Conservation (phyloP, 2,329 filamentous ascomycete genomes). For the Hypoxylon rubiginosum region DNA sequence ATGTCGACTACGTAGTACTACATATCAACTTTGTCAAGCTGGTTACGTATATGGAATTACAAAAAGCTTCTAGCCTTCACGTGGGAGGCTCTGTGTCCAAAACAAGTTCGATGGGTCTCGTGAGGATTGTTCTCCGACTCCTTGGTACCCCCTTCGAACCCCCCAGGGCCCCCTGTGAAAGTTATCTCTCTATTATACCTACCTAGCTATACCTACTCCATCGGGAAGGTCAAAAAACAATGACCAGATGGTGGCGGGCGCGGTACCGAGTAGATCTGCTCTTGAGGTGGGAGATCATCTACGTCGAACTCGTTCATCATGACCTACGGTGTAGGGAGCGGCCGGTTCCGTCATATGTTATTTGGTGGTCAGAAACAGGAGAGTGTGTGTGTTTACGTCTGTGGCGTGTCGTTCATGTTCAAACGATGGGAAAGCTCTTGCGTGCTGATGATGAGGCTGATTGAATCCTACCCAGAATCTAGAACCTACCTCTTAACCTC, state of each 20-base stretch:
- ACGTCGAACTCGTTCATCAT: constrained; percentile 1
- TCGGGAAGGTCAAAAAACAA: constrained; percentile 31
- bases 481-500: not conserved
- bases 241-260: constrained; percentile 8
- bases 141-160: constrained; percentile 6
- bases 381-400: too few species aligned
- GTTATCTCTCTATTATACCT: not conserved
- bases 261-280: constrained; percentile 6
- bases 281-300: not conserved
- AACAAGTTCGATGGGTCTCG: not conserved
- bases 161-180: not conserved
- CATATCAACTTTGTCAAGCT: not conserved
- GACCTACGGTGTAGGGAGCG: constrained; percentile 2
- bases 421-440: not conserved
- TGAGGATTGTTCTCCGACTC: constrained; percentile 10
- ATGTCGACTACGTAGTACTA: not conserved
- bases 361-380: not conserved
- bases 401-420: not conserved
- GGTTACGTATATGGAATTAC: constrained; percentile 7
- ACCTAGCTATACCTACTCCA: constrained; percentile 16
- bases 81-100: constrained; percentile 7
- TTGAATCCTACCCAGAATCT: constrained; percentile 8
- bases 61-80: constrained; percentile 10
- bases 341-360: constrained; percentile 12
- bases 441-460: constrained; percentile 20